A percentile compares a stretch with the other conserved stretches of the same genome.
Evolutionary conservation across 345 rosid species (phyloP).

Genomic region (Noccaea bulbosa): DNA sequence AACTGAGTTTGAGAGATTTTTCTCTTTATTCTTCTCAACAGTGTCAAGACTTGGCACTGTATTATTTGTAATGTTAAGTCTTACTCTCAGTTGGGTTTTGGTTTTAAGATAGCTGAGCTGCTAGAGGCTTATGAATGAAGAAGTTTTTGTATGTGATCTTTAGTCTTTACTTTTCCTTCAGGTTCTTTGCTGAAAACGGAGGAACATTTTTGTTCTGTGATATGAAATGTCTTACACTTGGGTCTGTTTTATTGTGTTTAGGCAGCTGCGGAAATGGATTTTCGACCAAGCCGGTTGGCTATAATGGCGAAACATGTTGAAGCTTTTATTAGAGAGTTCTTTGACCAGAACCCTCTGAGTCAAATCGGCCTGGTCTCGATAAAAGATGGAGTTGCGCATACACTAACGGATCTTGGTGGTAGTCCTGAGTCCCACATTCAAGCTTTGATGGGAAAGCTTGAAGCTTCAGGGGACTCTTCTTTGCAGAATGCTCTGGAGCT

Average conservation of each 20-base stretch:
- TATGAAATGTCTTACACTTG: slow-evolving; percentile 18
- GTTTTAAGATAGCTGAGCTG: neutral
- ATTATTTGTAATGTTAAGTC: slow-evolving; percentile 3
- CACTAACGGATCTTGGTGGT: slow-evolving; percentile 90
- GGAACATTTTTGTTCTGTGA: neutral
- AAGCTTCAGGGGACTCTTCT: slow-evolving; percentile 80
- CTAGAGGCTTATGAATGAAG: neutral
- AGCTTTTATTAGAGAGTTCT: slow-evolving; percentile 89
- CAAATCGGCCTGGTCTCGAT: slow-evolving; percentile 75
- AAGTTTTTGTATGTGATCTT: neutral
- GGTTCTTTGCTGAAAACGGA: neutral
- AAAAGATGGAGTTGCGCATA: slow-evolving; percentile 82
- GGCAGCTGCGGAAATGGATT: slow-evolving; percentile 89
- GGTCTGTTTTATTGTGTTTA: slow-evolving; percentile 40
- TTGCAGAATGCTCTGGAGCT: slow-evolving; percentile 85
- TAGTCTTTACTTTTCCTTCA: neutral
- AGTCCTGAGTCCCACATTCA: slow-evolving; percentile 89
- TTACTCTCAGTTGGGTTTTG: slow-evolving; percentile 4
- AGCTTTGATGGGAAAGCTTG: slow-evolving; percentile 85
- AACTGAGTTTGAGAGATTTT: slow-evolving; percentile 7
- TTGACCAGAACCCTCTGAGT: slow-evolving; percentile 90
- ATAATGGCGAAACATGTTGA: slow-evolving; percentile 75
- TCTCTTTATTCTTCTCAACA: slow-evolving; percentile 12
- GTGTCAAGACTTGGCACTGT: neutral
- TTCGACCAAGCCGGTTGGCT: slow-evolving; percentile 74